phyloP scores from a whole-genome alignment of 2,329 filamentous ascomycete genomes.

The Paramyrothecium roridum region DNA sequence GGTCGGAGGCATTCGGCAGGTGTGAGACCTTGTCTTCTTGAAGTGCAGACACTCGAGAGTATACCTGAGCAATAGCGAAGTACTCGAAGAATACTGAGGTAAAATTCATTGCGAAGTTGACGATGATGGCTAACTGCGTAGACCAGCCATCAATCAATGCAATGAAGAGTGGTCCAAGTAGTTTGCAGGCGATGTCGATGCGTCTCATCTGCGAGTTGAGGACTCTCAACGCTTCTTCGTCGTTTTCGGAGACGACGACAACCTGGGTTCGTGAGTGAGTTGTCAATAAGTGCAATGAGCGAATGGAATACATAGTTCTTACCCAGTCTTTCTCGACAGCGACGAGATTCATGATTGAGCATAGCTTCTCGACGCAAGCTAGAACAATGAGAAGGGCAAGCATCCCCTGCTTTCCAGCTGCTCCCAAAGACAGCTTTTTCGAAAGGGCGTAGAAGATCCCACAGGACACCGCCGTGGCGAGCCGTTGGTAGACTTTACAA shows the following conservation, averaged over 20 bases:
- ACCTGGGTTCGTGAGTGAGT: slow-evolving; percentile 11
- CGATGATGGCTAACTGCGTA: slow-evolving; percentile 43
- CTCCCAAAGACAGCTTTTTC: slow-evolving; percentile 1
- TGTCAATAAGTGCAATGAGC: no score
- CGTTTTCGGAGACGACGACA: slow-evolving; percentile 21
- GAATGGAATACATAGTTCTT: neutral
- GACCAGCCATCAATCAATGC: slow-evolving; percentile 48
- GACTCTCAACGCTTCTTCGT: slow-evolving; percentile 19
- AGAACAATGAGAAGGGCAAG: slow-evolving; percentile 42
- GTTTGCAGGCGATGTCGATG: slow-evolving; percentile 59
- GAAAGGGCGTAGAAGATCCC: slow-evolving; percentile 34
- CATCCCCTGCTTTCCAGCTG: slow-evolving; percentile 14
- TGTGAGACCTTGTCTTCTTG: slow-evolving; percentile 5
- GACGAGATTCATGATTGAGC: slow-evolving; percentile 61
- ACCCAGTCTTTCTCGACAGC: slow-evolving; percentile 72
- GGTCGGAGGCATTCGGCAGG: neutral
- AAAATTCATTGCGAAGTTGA: slow-evolving; percentile 46
- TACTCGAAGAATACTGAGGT: slow-evolving; percentile 50
- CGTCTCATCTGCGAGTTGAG: slow-evolving; percentile 61
- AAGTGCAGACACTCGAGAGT: slow-evolving; percentile 19
- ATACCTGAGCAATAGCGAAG: slow-evolving; percentile 40
- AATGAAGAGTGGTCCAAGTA: slow-evolving; percentile 54
- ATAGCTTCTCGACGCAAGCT: slow-evolving; percentile 68
- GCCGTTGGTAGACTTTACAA: slow-evolving; percentile 29
- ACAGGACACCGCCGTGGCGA: slow-evolving; percentile 45